Conservation (phyloP, 352 stramenopile genomes). For the Pythium utonaiense region DNA sequence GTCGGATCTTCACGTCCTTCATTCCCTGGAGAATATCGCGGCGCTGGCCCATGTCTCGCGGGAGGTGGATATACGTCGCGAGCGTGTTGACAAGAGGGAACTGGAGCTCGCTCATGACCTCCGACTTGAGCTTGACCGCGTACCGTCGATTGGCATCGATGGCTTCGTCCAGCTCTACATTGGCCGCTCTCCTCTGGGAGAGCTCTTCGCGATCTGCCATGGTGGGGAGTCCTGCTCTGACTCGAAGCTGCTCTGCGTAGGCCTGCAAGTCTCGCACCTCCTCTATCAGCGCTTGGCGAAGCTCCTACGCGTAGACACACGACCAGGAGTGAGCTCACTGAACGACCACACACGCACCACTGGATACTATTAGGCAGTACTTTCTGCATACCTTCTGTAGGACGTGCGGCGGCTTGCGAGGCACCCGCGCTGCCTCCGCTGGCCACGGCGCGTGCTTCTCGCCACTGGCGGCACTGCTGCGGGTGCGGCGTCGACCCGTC, state of each 20-base stretch:
- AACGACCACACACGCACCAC: too few relatives aligned
- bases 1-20: not conserved
- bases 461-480: not conserved
- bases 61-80: conserved; percentile 2
- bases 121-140: not conserved
- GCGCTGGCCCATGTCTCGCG: not conserved
- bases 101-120: not conserved
- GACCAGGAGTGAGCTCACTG: not conserved
- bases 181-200: not conserved
- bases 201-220: not conserved
- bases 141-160: conserved; percentile 1
- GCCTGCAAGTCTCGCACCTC: conserved; percentile 12
- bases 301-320: not conserved
- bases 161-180: not conserved
- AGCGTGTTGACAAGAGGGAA: not conserved
- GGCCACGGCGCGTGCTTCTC: not conserved
- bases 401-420: not conserved
- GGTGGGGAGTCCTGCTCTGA: conserved; percentile 5
- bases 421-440: not conserved
- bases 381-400: not conserved
- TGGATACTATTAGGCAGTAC: too few relatives aligned
- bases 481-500: not conserved
- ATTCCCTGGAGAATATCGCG: not conserved
- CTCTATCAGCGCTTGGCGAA: conserved; percentile 6
- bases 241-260: conserved; percentile 5